Base-by-base conservation (phyloP, 345 rosid species). In the Draba incana region DNA sequence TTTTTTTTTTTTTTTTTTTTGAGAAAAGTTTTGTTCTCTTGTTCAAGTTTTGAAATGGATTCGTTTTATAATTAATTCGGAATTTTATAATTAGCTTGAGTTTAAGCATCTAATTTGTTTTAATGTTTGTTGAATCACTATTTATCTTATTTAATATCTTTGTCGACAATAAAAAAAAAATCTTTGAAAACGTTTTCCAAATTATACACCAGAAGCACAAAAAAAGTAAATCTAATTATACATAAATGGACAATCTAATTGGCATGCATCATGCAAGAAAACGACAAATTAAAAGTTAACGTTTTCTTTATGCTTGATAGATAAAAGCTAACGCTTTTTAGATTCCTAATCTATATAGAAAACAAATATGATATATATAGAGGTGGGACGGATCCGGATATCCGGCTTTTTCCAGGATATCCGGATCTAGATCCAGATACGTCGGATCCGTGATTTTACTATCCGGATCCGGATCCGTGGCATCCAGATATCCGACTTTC, bases 1-100 rank as follows among this genome's bases (percentile, higher is more conserved):
- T n/a, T n/a, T n/a, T n/a, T n/a, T n/a, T n/a, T n/a, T n/a, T n/a
- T n/a, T n/a, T n/a, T n/a, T n/a, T n/a, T n/a, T n/a, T n/a, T n/a
- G n/a, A n/a, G n/a, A n/a, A n/a, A n/a, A n/a, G n/a, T n/a, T 71
- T 45, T 53, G 39, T 43, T 31, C 46, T 51, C 13, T 65, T 64
- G 25, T 11, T 52, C 25, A 44, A 27, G 58, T 59, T 38, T 39
- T 49, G 30, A 39, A 37, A 24, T 28, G 8, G 50, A 10, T 41
- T 27, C n/a, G n/a, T n/a, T 28, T 52, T 28, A 7, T 2, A 42
- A 15, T 4, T 10, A 10, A 42, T 12, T 44, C 12, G 20, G 9
- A 4, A 28, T 15, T 13, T 11, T 27, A 6, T 5, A 10, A n/a
- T 24, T 37, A 12, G 31, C 6, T 50, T 51, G 4, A 39, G 33